Evolutionary conservation across 1,284 basidiomycete species (phyloP).

Genomic region (Trametes sp.): DNA sequence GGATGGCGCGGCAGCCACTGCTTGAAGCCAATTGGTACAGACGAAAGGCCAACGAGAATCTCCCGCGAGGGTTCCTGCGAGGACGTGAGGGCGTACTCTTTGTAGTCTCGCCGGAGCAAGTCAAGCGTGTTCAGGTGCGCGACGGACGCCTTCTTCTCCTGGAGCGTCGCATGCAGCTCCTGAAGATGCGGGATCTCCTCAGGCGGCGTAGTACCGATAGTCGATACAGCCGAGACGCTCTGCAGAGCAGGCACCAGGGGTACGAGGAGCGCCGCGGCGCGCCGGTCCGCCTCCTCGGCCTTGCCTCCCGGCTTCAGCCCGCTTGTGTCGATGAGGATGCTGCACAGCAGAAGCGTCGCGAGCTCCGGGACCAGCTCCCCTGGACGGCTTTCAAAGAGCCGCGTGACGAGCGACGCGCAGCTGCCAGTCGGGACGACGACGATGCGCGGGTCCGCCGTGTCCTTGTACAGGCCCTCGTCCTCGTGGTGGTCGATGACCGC

Average conservation of each 20-base stretch:
- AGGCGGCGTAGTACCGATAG: constrained; percentile 13
- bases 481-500: constrained; percentile 95
- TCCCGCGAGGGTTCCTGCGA: constrained; percentile 47
- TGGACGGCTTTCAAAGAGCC: constrained; percentile 51
- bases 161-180: constrained; percentile 59
- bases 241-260: constrained; percentile 13
- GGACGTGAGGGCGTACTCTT: constrained; percentile 74
- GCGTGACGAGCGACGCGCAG: constrained; percentile 80
- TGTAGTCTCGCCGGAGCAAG: constrained; percentile 91
- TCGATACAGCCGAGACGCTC: background rate
- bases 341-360: constrained; percentile 80
- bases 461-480: constrained; percentile 78
- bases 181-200: constrained; percentile 51
- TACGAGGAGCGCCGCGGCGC: constrained; percentile 48
- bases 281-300: constrained; percentile 61
- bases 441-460: constrained; percentile 70
- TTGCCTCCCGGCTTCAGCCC: constrained; percentile 83
- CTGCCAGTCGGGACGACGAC: constrained; percentile 76
- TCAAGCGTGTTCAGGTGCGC: constrained; percentile 76
- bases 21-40: constrained; percentile 77
- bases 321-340: constrained; percentile 85
- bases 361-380: constrained; percentile 61
- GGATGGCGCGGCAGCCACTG: constrained; percentile 53
- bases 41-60: constrained; percentile 72
- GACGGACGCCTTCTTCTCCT: constrained; percentile 72